phyloP scores from a whole-genome alignment of 768 basidiomycete species.

The Lactarius indigo region DNA sequence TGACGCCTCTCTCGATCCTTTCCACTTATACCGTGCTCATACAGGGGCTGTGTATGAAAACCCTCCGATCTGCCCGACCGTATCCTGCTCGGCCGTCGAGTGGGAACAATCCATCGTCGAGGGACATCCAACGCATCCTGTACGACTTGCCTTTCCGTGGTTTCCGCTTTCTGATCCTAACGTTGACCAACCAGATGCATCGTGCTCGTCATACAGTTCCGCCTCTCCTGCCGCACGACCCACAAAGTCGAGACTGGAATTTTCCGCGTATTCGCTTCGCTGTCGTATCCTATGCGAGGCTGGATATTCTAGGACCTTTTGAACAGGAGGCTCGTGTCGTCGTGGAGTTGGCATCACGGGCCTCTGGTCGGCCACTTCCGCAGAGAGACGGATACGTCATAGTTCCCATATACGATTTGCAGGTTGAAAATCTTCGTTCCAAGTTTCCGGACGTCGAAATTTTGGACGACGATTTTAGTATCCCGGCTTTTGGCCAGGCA shows the following conservation, averaged over 20 bases:
- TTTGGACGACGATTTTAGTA: slow-evolving; percentile 39
- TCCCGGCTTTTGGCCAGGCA: slow-evolving; percentile 47
- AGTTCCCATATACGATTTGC: slow-evolving; percentile 54
- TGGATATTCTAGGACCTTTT: slow-evolving; percentile 45
- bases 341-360: slow-evolving; percentile 34
- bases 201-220: slow-evolving; percentile 42
- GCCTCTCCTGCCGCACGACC: slow-evolving; percentile 20
- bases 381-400: slow-evolving; percentile 33
- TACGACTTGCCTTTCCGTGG: slow-evolving; percentile 28
- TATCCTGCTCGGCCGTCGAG: slow-evolving; percentile 42
- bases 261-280: slow-evolving; percentile 49
- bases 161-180: not conserved
- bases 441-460: slow-evolving; percentile 44
- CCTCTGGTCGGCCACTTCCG: slow-evolving; percentile 31
- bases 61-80: slow-evolving; percentile 42
- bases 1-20: not conserved
- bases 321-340: slow-evolving; percentile 36
- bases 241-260: slow-evolving; percentile 43
- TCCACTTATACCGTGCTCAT: not conserved
- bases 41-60: slow-evolving; percentile 39
- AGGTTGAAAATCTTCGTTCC: slow-evolving; percentile 41
- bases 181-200: slow-evolving; percentile 44
- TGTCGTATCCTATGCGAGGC: slow-evolving; percentile 36
- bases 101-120: slow-evolving; percentile 60
- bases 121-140: slow-evolving; percentile 60